Evolutionary conservation across 768 basidiomycete genomes (phyloP), one percentile per base, ranked within the genome.

Genomic region (Candolleomyces efflorescens): DNA sequence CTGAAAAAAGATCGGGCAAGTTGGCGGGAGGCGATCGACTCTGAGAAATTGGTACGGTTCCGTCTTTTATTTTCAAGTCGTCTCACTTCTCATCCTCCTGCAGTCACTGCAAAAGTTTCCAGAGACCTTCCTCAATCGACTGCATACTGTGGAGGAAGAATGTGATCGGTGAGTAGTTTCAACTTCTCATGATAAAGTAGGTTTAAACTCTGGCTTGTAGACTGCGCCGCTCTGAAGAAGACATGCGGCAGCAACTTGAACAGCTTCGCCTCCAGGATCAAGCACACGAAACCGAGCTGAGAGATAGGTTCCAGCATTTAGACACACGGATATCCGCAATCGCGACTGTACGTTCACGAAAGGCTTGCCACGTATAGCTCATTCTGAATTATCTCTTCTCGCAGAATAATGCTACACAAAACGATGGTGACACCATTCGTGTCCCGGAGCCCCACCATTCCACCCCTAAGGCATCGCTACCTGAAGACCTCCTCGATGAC

Each of bases 1-100:
- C 74, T 80, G 36, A 67, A 64, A 37, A 58, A 67, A 12, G 80
- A 82, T 57, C 67, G 76, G 43, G 64, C 67, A 11, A 45, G 37
- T 3, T 43, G 56, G 49, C 23, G 24, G n/a, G 44, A 22, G 5
- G 46, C 58, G 22, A 46, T 60, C 49, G 55, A 53, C 20, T 13
- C 13, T 17, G 51, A 53, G 37, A 53, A 53, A 38, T 22, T 32
- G 13, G 49, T 48, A 51, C 27, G 26, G 23, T 6, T 48, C 13
- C 46, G 20, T 22, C 46, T 44, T 44, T 9, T 22, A 9, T 12
- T 17, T 17, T 6, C 5, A 20, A 10, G 18, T 15, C 47, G 18
- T 15, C 47, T 20, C 13, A 20, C 11, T 11, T 32, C 32, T 32
- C 1, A 32, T 32, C 7, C 11, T 5, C 2, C 11, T 32, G 32